Evolutionary conservation across 2,329 filamentous ascomycete species (phyloP), one percentile per base, ranked within the genome.

Genomic region (Pseudogymnoascus verrucosus): DNA sequence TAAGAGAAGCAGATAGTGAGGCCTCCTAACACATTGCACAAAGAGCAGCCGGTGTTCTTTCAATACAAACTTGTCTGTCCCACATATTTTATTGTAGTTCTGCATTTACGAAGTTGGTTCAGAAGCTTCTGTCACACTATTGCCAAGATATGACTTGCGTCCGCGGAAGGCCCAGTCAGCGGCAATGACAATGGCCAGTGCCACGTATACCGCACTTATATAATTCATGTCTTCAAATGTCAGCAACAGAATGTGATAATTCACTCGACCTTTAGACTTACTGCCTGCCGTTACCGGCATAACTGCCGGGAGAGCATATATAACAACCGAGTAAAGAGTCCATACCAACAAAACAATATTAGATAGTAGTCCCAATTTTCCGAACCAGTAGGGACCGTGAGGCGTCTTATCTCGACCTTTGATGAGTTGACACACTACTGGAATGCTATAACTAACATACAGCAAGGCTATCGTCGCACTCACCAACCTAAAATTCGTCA

Each of bases 271-370:
- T 31, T 31, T 31, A 31, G 28, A 31, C 28, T 31, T 31, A 31
- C 28, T 31, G 4, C 66, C 64, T 4, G 68, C 63, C 12, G 47
- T 62, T 19, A 73, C 73, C 6, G 73, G 74, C 66, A 69, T 71
- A 36, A 66, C 65, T 54, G 71, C 71, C 2, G 74, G 74, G 64
- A 75, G 75, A 3, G 69, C 72, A 64, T 74, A 88, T 4, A 88
- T 78, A 1, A 87, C 79, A 0, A 84, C 85, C 0, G 84, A 86
- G 19, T 87, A 74, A 5, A 79, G 72, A 2, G 83, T 81, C 68
- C 85, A 88, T 0, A 75, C 75, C 21, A 88, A 71, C 6, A 84
- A 83, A 23, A 80, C 79, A 54, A 80, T 63, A 69, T 89, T 89
- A 34, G 81, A 77, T 21, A 79, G 72, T 84, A 84, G 87, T 19